phyloP scores from a whole-genome alignment of 208 protist species.

The Trypanosoma melophagium region DNA sequence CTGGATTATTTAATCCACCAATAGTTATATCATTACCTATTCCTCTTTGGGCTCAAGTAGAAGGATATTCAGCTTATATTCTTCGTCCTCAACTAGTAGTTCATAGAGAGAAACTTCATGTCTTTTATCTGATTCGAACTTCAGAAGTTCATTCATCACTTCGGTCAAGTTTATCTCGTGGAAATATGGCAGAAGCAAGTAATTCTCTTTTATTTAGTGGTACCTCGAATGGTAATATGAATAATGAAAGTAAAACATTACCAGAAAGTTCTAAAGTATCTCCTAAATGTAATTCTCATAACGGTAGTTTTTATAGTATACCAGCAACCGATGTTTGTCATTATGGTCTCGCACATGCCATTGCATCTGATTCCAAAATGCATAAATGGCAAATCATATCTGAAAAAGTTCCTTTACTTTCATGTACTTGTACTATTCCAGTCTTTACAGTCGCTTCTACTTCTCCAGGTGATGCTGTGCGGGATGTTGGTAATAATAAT shows the following conservation, averaged over 20 bases:
- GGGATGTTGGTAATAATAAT: not conserved
- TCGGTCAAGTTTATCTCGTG: not conserved
- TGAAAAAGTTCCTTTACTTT: conserved; percentile 32
- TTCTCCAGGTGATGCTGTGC: not conserved
- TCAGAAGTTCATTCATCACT: not conserved
- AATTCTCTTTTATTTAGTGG: not conserved
- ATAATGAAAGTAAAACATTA: not conserved
- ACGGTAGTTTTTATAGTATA: not conserved
- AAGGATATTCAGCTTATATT: conserved; percentile 31
- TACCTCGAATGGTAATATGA: not conserved
- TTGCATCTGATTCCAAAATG: conserved; percentile 23
- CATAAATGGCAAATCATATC: conserved; percentile 35
- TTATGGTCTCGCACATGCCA: conserved; percentile 45
- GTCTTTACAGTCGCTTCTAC: conserved; percentile 32
- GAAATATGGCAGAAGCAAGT: not conserved
- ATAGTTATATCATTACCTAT: conserved; percentile 36
- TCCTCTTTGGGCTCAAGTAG: conserved; percentile 42
- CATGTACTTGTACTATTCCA: conserved; percentile 15
- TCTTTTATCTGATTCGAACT: conserved; percentile 48
- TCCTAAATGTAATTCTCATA: not conserved
- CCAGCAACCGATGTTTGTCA: conserved; percentile 5
- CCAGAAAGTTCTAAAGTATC: not conserved
- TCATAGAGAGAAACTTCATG: conserved; percentile 37
- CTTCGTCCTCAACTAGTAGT: conserved; percentile 38
- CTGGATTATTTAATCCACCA: conserved; percentile 31